Evolutionary conservation across 768 basidiomycete genomes (phyloP).

Genomic region (Mycena belliarum): DNA sequence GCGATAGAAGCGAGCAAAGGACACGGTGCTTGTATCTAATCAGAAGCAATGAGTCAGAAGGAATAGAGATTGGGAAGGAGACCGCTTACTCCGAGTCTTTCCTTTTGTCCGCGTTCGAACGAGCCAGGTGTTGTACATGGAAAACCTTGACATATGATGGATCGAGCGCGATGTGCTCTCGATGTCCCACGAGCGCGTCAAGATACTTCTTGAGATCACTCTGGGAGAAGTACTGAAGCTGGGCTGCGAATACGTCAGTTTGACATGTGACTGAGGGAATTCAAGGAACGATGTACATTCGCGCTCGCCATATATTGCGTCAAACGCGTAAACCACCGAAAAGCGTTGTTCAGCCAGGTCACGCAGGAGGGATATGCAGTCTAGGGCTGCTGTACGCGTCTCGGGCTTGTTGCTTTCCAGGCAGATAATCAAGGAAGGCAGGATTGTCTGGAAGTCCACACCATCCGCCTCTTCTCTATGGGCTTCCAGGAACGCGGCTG

Average conservation of each 20-base stretch:
- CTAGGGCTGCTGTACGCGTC: slow-evolving; percentile 53
- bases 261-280: not conserved
- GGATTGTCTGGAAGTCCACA: slow-evolving; percentile 78
- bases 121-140: slow-evolving; percentile 57
- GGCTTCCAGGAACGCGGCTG: slow-evolving; percentile 78
- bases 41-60: slow-evolving; percentile 6
- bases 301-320: slow-evolving; percentile 66
- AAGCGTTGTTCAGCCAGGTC: slow-evolving; percentile 44
- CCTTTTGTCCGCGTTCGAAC: slow-evolving; percentile 52
- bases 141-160: slow-evolving; percentile 55
- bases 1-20: slow-evolving; percentile 78
- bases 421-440: slow-evolving; percentile 69
- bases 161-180: slow-evolving; percentile 64
- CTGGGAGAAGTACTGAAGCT: slow-evolving; percentile 73
- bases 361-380: slow-evolving; percentile 53
- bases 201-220: slow-evolving; percentile 63
- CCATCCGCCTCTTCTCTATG: slow-evolving; percentile 52
- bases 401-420: slow-evolving; percentile 46
- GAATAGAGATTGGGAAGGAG: not conserved
- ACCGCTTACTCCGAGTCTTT: slow-evolving; percentile 53
- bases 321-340: slow-evolving; percentile 67
- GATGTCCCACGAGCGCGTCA: slow-evolving; percentile 46
- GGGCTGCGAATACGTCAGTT: slow-evolving; percentile 22
- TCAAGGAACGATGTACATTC: slow-evolving; percentile 46
- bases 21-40: slow-evolving; percentile 74